phyloP scores from a whole-genome alignment of 2,329 filamentous ascomycete species.

The Trichoderma hamatum region DNA sequence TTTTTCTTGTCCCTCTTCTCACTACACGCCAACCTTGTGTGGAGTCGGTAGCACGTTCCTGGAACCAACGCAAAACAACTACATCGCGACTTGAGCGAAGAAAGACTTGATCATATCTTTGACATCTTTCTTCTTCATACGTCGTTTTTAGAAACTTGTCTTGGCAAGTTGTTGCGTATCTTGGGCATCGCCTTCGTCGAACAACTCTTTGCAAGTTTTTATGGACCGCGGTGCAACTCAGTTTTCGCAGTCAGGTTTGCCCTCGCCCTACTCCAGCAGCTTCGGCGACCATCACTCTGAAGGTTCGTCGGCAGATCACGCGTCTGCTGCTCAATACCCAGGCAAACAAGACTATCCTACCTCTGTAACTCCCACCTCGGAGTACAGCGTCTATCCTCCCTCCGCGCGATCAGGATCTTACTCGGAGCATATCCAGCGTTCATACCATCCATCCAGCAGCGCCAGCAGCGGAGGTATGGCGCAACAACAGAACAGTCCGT shows the following conservation, averaged over 20 bases:
- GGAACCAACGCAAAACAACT: constrained; percentile 39
- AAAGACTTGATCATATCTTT: constrained; percentile 32
- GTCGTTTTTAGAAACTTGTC: not conserved
- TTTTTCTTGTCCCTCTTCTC: constrained; percentile 7
- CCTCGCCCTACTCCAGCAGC: constrained; percentile 68
- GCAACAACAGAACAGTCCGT: constrained; percentile 97
- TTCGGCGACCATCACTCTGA: constrained; percentile 78
- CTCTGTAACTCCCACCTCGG: constrained; percentile 82
- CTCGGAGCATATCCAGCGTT: constrained; percentile 83
- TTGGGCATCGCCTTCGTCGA: constrained; percentile 25
- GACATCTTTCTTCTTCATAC: constrained; percentile 25
- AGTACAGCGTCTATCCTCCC: constrained; percentile 78
- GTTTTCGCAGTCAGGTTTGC: constrained; percentile 89
- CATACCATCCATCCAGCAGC: constrained; percentile 78
- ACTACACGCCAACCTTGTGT: constrained; percentile 33
- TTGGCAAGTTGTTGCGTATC: constrained; percentile 10
- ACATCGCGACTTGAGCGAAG: constrained; percentile 39
- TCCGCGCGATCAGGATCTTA: constrained; percentile 81
- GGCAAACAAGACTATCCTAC: constrained; percentile 78
- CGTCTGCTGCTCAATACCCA: constrained; percentile 88
- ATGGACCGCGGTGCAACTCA: constrained; percentile 69
- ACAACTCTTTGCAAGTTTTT: constrained; percentile 35
- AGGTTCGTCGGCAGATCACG: constrained; percentile 84
- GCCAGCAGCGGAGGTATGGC: constrained; percentile 86
- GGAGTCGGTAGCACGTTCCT: constrained; percentile 41